phyloP scores from a whole-genome alignment of 2,329 filamentous ascomycete genomes.

The Calonectria naviculata region DNA sequence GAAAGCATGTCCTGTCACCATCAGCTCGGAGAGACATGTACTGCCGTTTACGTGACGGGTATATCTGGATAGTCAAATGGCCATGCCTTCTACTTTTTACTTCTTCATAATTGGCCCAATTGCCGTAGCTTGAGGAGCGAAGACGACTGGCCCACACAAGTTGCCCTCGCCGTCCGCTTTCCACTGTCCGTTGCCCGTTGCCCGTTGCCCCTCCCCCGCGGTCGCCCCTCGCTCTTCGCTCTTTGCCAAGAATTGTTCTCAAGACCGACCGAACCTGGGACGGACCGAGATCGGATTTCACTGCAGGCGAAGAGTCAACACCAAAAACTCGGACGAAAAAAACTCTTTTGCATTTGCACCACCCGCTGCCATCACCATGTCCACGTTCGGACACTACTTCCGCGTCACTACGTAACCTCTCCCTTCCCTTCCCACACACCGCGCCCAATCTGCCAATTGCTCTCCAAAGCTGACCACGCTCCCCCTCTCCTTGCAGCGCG shows the following conservation, averaged over 20 bases:
- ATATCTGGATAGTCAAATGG: too few relatives aligned
- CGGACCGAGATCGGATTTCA: slow-evolving; percentile 25
- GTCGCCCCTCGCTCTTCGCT: neutral
- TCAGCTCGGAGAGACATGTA: neutral
- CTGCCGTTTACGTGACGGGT: too few relatives aligned
- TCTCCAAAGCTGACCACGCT: neutral
- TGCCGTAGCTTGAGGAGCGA: neutral
- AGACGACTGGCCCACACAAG: neutral
- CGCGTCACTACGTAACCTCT: slow-evolving; percentile 72
- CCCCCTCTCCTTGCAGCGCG: slow-evolving; percentile 45
- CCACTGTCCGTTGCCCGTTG: neutral
- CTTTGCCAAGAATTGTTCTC: slow-evolving; percentile 8
- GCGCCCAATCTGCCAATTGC: slow-evolving; percentile 3
- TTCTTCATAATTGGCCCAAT: neutral
- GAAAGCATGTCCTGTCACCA: neutral
- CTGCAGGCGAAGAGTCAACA: slow-evolving; percentile 22
- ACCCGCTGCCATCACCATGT: slow-evolving; percentile 69
- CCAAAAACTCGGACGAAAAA: slow-evolving; percentile 13
- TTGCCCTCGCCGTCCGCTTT: neutral
- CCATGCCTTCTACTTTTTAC: too few relatives aligned
- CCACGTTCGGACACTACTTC: slow-evolving; percentile 79
- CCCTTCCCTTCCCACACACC: neutral
- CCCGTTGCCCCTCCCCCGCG: slow-evolving; percentile 29
- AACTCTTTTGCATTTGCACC: slow-evolving; percentile 22
- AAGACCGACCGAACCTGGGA: neutral